Base-by-base conservation (phyloP, 2,329 filamentous ascomycete genomes). In the Cladobotryum protrusum region DNA sequence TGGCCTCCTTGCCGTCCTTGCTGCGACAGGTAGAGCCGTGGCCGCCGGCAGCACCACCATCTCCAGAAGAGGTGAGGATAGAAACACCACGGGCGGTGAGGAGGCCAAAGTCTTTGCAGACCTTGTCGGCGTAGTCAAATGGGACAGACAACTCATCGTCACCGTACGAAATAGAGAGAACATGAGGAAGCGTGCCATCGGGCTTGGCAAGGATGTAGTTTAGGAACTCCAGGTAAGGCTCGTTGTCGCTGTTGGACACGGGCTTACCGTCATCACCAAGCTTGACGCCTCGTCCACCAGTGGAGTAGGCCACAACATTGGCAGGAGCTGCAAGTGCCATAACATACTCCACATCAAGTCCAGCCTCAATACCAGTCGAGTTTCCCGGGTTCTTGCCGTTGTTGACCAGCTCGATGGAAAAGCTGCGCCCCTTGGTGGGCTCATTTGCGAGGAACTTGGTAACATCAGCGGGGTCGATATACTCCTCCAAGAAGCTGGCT, bases 121-220 rank as follows among this genome's bases (percentile, higher is more conserved):
- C 76, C 15, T 72, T 70, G 48, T 66, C 59, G 0, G 79, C 79
- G 53, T 81, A 82, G 1, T 68, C 64, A 5, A 53, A 54, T 3
- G 78, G 78, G 0, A 82, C 76, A 0, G 72, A 72, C 44, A 77
- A 69, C 64, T 83, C 79, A 54, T 81, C 75, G 56, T 82, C 79
- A 13, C 73, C 76, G 59, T 82, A 83, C 13, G 77, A 80, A 17
- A 80, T 73, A 43, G 75, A 76, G 12, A 83, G 69, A 2, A 82
- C 74, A 46, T 79, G 77, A 1, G 81, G 80, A 12, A 81, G 59
- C 17, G 72, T 61, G 13, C 65, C 61, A 43, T 76, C 71, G 1
- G 66, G 60, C 52, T 71, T 67, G 18, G 56, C 62, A 1, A 82
- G 66, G 7, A 83, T 63, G 52, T 74, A 71, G 48, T 78, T 67